Evolutionary conservation across 2,329 filamentous ascomycete genomes (phyloP).

Genomic region (Colletotrichum horii): DNA sequence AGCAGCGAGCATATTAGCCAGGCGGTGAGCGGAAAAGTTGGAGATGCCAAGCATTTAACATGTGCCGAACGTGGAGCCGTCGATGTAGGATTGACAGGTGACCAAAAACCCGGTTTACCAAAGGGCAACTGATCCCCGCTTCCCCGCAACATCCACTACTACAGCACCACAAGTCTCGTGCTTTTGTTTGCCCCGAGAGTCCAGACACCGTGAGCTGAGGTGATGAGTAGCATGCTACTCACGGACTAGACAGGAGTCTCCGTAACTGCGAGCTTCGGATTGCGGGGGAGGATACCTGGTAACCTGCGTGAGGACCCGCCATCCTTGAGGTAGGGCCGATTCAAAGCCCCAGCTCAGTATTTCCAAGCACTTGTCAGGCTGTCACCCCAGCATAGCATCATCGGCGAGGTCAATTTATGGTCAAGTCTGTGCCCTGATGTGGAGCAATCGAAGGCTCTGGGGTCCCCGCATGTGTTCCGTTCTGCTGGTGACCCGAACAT

Average conservation of each 20-base stretch:
- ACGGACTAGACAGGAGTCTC: neutral
- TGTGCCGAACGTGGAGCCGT: slow-evolving; percentile 10
- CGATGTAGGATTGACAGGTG: neutral
- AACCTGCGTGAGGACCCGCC: neutral
- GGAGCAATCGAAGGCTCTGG: neutral
- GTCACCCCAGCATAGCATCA: neutral
- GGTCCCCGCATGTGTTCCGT: slow-evolving; percentile 7
- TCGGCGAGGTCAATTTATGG: neutral
- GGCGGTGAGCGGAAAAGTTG: neutral
- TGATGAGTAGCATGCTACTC: neutral
- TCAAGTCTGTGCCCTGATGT: neutral
- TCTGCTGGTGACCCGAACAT: neutral
- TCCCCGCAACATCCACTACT: slow-evolving; percentile 2
- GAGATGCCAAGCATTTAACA: slow-evolving; percentile 5
- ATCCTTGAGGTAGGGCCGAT: slow-evolving; percentile 8
- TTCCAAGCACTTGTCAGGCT: neutral
- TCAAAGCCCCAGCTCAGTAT: neutral
- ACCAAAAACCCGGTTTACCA: slow-evolving; percentile 11
- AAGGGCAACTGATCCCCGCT: neutral
- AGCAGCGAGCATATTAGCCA: neutral
- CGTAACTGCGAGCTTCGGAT: neutral
- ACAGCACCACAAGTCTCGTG: neutral
- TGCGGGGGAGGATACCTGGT: neutral
- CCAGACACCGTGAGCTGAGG: neutral
- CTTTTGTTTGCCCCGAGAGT: neutral